Evolutionary conservation across 257 asterid species (phyloP).

Genomic region (Eucommia ulmoides): DNA sequence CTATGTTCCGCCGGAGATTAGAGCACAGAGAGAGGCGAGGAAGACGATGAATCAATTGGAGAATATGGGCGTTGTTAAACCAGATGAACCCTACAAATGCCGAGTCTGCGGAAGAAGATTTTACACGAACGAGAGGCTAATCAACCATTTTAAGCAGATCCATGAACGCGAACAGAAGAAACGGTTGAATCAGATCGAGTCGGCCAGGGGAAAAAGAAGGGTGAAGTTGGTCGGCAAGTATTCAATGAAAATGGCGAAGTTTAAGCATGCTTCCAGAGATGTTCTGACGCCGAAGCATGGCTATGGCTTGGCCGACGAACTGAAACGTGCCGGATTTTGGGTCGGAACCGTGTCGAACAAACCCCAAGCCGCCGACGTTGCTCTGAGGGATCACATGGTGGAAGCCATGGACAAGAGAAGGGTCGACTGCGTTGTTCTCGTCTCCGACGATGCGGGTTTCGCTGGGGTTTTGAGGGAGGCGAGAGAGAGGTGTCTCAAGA

Average conservation of each 20-base stretch:
- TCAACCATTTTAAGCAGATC: slow-evolving; percentile 71
- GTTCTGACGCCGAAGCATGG: slow-evolving; percentile 66
- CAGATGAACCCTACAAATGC: slow-evolving; percentile 49
- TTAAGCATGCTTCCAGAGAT: slow-evolving; percentile 57
- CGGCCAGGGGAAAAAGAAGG: slow-evolving; percentile 72
- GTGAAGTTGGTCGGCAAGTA: slow-evolving; percentile 57
- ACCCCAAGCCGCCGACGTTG: slow-evolving; percentile 75
- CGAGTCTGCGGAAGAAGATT: slow-evolving; percentile 89
- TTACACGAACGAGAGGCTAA: slow-evolving; percentile 42
- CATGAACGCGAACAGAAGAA: slow-evolving; percentile 76
- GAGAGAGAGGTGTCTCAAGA: slow-evolving; percentile 66
- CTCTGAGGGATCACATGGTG: slow-evolving; percentile 54
- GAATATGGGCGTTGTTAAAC: slow-evolving; percentile 37
- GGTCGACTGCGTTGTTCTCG: slow-evolving; percentile 65
- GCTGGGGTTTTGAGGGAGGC: slow-evolving; percentile 66
- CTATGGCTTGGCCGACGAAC: slow-evolving; percentile 66
- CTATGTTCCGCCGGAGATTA: slow-evolving; percentile 57
- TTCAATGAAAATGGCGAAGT: slow-evolving; percentile 82
- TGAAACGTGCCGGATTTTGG: slow-evolving; percentile 82
- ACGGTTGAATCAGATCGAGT: slow-evolving; percentile 70
- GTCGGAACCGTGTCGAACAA: slow-evolving; percentile 54
- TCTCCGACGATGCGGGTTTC: slow-evolving; percentile 79
- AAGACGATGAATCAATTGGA: slow-evolving; percentile 45
- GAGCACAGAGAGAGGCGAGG: slow-evolving; percentile 39
- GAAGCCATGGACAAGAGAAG: slow-evolving; percentile 61